A percentile compares a stretch with the other conserved stretches of the same genome.
Conservation (phyloP, 75 land plant species). For the Pinus albicaulis region DNA sequence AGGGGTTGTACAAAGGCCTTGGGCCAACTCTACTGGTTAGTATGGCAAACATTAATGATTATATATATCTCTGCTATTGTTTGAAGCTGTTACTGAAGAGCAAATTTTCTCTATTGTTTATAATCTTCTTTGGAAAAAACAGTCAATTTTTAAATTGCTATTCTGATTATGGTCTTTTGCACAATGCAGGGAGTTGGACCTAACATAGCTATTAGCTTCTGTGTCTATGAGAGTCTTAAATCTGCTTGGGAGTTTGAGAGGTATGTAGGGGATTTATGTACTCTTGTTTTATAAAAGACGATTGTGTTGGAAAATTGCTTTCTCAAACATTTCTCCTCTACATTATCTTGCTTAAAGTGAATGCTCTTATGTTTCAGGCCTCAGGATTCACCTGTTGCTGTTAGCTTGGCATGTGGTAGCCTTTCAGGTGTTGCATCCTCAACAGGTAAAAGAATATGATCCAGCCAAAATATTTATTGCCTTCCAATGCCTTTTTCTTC, state of each 20-base stretch:
- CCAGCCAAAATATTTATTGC: too few species aligned
- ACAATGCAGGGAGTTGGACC: slow-evolving; percentile 88
- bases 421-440: slow-evolving; percentile 93
- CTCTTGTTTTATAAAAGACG: too few species aligned
- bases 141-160: neutral
- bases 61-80: neutral
- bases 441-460: slow-evolving; percentile 53
- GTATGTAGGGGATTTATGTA: slow-evolving; percentile 21
- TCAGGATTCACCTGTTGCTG: slow-evolving; percentile 52
- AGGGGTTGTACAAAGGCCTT: slow-evolving; percentile 88
- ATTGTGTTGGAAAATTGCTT: too few species aligned
- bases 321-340: neutral
- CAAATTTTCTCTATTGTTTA: neutral
- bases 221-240: slow-evolving; percentile 85
- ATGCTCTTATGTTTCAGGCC: slow-evolving; percentile 43
- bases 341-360: too few species aligned
- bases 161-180: neutral
- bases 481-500: neutral
- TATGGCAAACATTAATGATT: neutral
- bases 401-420: slow-evolving; percentile 91
- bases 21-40: slow-evolving; percentile 88
- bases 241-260: slow-evolving; percentile 70
- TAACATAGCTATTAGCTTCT: slow-evolving; percentile 88
- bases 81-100: neutral
- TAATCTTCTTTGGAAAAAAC: neutral